Percentiles rank a stretch among this genome's conserved stretches.
phyloP scores from a whole-genome alignment of 2,329 filamentous ascomycete genomes.

The Calonectria honghensis region DNA sequence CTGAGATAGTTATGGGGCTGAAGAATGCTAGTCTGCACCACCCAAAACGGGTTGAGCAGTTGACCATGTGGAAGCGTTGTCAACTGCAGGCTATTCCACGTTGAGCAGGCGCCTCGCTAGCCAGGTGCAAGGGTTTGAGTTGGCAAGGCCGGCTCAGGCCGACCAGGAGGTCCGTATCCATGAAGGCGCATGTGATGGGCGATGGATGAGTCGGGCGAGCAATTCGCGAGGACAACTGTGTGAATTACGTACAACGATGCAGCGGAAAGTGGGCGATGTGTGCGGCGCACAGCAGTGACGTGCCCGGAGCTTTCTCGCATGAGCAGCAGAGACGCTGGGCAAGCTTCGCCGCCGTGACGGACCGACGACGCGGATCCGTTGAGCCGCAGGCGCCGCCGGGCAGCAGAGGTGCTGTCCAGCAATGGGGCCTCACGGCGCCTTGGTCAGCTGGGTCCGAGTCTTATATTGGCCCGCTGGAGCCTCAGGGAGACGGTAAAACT shows the following conservation, averaged over 20 bases:
- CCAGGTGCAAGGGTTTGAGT: conserved; percentile 19
- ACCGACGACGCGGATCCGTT: conserved; percentile 21
- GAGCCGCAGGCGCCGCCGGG: conserved; percentile 14
- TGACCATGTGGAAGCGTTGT: not conserved
- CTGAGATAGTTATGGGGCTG: conserved; percentile 8
- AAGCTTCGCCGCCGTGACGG: conserved; percentile 6
- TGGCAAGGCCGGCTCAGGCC: conserved; percentile 25
- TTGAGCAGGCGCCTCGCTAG: conserved; percentile 20
- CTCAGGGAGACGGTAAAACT: conserved; percentile 17
- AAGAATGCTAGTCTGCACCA: conserved; percentile 5
- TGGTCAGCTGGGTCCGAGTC: conserved; percentile 10
- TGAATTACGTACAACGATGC: conserved; percentile 36
- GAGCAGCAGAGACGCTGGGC: conserved; percentile 30
- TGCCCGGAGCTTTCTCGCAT: conserved; percentile 44
- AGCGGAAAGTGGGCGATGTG: conserved; percentile 19
- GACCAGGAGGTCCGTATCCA: conserved; percentile 27
- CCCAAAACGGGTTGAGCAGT: conserved; percentile 4
- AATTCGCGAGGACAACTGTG: conserved; percentile 14
- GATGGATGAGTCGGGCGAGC: conserved; percentile 29
- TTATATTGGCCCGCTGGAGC: conserved; percentile 17
- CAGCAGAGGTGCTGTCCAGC: not conserved
- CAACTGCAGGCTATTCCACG: conserved; percentile 12
- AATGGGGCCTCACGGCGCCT: conserved; percentile 13
- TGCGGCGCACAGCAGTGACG: conserved; percentile 42
- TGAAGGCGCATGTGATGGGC: conserved; percentile 26